Percentiles rank a stretch among this genome's conserved stretches.
Conservation (phyloP, 129 eudicot species). For the Oenanthe sinensis region DNA sequence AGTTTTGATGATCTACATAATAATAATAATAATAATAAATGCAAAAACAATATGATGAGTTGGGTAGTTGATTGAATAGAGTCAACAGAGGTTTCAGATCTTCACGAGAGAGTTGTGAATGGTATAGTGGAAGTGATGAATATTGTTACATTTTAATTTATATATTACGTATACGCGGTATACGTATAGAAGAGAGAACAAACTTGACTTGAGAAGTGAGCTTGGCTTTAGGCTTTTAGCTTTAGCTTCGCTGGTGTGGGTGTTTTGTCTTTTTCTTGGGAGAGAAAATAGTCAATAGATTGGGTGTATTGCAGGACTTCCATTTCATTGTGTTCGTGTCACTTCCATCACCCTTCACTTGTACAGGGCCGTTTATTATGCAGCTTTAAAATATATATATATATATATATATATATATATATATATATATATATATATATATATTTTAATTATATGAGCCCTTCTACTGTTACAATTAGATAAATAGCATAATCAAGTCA, state of each 20-base stretch:
- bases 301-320: conserved; percentile 1
- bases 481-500: no score
- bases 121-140: background rate
- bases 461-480: no score
- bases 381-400: no score
- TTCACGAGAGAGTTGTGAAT: background rate
- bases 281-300: background rate
- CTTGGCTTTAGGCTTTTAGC: background rate
- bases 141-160: no score
- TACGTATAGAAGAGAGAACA: no score
- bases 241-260: background rate
- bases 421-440: no score
- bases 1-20: conserved; percentile 11
- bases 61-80: background rate
- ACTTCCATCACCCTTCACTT: no score
- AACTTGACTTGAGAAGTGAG: conserved; percentile 13
- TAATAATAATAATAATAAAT: background rate
- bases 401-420: no score
- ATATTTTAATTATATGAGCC: no score
- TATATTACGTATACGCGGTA: no score
- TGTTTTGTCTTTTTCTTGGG: background rate
- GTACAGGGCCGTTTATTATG: no score
- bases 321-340: background rate
- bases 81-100: background rate
- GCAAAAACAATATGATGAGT: background rate